These are phyloP conservation scores for Heterobasidion irregulare DNA, from an alignment of 1,284 basidiomycete genomes.

Conservation along the genomic window DNA sequence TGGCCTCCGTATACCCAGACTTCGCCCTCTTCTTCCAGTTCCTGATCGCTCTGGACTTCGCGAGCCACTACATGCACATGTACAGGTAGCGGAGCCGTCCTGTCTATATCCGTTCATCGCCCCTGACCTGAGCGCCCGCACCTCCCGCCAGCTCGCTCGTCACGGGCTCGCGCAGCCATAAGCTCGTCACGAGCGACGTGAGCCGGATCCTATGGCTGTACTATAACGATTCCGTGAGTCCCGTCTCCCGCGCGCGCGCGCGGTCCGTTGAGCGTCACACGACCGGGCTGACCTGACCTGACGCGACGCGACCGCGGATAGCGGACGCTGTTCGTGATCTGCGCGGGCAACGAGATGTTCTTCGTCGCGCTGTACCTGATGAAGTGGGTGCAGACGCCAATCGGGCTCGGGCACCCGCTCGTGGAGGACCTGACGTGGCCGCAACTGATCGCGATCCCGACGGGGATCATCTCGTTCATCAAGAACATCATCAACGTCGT, in stretches of 20 bases:
- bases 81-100: constrained; percentile 61
- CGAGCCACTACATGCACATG: constrained; percentile 99
- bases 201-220: constrained; percentile 90
- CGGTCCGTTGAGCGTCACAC: not conserved
- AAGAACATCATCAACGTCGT: constrained; percentile 97
- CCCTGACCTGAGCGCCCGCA: not conserved
- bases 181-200: constrained; percentile 85
- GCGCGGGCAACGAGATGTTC: constrained; percentile 96
- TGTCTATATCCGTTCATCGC: constrained; percentile 10
- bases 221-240: constrained; percentile 85
- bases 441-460: constrained; percentile 61
- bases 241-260: not conserved
- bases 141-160: constrained; percentile 67
- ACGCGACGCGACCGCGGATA: constrained; percentile 21
- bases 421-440: constrained; percentile 66
- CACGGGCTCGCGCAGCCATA: constrained; percentile 91
- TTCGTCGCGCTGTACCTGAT: constrained; percentile 95
- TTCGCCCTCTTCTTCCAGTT: constrained; percentile 87
- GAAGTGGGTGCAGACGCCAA: constrained; percentile 72
- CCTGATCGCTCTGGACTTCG: constrained; percentile 96
- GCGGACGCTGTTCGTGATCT: constrained; percentile 87
- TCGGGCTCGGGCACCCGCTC: constrained; percentile 32
- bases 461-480: constrained; percentile 64
- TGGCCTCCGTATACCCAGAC: constrained; percentile 82
- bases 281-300: not conserved